Conservation (phyloP, 176 grass and related monocot genomes). For the Calamus simplicifolius region DNA sequence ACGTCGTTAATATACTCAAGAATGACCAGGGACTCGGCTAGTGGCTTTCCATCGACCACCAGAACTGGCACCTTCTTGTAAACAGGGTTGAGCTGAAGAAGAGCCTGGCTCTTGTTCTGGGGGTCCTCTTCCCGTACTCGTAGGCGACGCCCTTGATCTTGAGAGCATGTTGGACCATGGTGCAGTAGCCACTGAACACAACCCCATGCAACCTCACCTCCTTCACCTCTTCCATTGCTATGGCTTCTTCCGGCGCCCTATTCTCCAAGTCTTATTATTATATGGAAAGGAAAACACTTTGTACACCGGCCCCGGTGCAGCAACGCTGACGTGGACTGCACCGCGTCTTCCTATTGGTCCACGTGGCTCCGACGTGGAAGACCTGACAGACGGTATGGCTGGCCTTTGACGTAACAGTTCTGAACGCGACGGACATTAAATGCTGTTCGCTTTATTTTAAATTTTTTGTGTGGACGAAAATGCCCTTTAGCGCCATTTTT, state of each 20-base stretch:
- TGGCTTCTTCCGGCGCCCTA: background rate
- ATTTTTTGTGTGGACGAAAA: too few species aligned
- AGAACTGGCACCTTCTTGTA: conserved; percentile 40
- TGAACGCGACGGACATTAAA: too few species aligned
- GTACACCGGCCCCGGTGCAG: too few species aligned
- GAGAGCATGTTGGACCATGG: conserved; percentile 23
- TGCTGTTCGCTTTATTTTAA: too few species aligned
- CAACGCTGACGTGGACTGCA: too few species aligned
- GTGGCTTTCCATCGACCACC: conserved; percentile 21
- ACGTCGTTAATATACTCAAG: conserved; percentile 25
- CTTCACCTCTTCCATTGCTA: conserved; percentile 9
- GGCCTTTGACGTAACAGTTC: too few species aligned
- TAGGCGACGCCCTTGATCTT: conserved; percentile 22
- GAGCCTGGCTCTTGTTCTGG: conserved; percentile 35
- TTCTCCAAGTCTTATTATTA: too few species aligned
- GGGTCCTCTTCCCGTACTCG: conserved; percentile 24
- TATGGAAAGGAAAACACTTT: too few species aligned
- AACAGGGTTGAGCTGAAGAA: conserved; percentile 27
- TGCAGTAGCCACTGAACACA: background rate
- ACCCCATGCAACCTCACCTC: conserved; percentile 26
- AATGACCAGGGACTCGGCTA: conserved; percentile 25
- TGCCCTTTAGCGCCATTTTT: too few species aligned
- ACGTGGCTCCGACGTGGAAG: too few species aligned
- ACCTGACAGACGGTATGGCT: too few species aligned
- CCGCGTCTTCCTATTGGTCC: too few species aligned